phyloP scores from a whole-genome alignment of 164 flowering plant genomes.

The Nelumbo lutea region DNA sequence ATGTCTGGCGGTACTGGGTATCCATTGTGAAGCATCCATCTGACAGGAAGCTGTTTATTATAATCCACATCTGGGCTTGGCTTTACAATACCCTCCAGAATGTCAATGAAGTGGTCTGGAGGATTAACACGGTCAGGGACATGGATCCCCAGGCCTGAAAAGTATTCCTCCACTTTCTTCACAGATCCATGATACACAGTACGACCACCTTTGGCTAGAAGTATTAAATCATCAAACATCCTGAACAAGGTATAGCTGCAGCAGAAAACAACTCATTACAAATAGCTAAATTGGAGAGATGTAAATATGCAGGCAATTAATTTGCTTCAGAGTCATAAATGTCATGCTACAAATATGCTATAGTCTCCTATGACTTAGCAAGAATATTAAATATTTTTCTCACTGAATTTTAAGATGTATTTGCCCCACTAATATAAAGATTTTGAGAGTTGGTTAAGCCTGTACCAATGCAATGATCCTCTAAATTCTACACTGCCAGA shows the following conservation, averaged over 20 bases:
- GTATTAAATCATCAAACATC: slow-evolving; percentile 97
- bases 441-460: no score
- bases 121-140: slow-evolving; percentile 97
- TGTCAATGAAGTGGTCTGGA: slow-evolving; percentile 95
- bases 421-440: no score
- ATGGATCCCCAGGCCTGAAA: slow-evolving; percentile 63
- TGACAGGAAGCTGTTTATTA: slow-evolving; percentile 69
- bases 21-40: slow-evolving; percentile 97
- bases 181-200: slow-evolving; percentile 91
- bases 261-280: slow-evolving; percentile 11
- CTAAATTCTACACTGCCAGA: no score
- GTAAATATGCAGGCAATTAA: not conserved
- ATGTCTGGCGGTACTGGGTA: slow-evolving; percentile 85
- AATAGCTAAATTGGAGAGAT: slow-evolving; percentile 2
- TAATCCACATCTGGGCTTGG: slow-evolving; percentile 39
- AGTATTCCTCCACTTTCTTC: slow-evolving; percentile 93
- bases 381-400: no score
- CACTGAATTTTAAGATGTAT: no score
- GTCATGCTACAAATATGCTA: not conserved
- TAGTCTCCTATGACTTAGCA: not conserved
- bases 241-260: slow-evolving; percentile 86
- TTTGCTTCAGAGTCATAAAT: not conserved
- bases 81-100: slow-evolving; percentile 85
- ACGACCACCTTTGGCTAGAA: slow-evolving; percentile 95
- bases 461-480: no score